Base-by-base conservation (phyloP, 768 basidiomycete genomes). In the Lactifluus echinatus region DNA sequence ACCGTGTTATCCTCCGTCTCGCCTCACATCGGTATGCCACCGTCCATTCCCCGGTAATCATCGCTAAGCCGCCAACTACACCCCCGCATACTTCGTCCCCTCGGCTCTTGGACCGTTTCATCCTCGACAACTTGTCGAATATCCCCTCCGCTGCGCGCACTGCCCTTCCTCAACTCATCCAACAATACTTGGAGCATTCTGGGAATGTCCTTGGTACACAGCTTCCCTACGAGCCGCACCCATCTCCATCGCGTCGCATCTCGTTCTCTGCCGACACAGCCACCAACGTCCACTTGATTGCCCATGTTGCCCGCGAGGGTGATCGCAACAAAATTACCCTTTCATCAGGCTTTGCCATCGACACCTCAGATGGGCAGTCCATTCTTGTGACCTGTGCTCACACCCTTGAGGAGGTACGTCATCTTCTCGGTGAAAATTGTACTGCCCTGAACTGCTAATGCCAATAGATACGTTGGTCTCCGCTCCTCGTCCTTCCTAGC, bases 351-450 rank as follows among this genome's bases (percentile, higher is more conserved):
- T 85, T 87, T 67, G 76, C 74, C 5, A 61, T 86, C 49, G 71
- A 76, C 56, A 53, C 65, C 47, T 60, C 66, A 10, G 62, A 56
- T 31, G 47, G 65, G 28, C 69, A 73, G 54, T 64, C 71, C 8
- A 60, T 79, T 15, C 63, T 84, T 34, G 57, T 83, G 23, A 79
- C 79, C 11, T 85, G 83, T 63, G 80, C 78, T 7, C 84, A 85
- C 66, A 83, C 84, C 2, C 66, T 86, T 26, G 79, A 84, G 68
- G 77, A 82, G 78, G 82, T 75, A 64, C 64, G 71, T 56, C 24
- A 21, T 23, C 48, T 37, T 28, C 24, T 2, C 28, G 10, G n/a
- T 24, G 53, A 51, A 28, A 24, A 14, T 52, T 14, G 14, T 45
- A 40, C 33, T 58, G 53, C 8, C 28, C 5, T 21, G 26, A 28